Evolutionary conservation across 139 green algal species (phyloP), one percentile per base, ranked within the genome.

Genomic region (Micractinium sp.): DNA sequence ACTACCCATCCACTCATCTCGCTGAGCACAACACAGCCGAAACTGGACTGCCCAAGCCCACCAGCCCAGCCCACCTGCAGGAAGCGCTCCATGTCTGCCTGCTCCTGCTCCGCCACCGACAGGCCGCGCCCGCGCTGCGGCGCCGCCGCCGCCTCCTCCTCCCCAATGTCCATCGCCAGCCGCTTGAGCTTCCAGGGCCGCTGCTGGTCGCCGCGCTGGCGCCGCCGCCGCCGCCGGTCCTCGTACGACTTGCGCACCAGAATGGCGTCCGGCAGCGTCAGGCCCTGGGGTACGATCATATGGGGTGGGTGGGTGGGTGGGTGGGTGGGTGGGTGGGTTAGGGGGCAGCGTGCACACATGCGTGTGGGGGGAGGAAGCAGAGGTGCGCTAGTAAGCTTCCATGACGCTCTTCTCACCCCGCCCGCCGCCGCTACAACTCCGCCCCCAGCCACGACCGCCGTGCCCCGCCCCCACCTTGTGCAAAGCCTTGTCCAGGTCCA

Each of bases 171-270:
- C 89, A 96, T 95, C 2, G 88, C 89, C 93, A 99, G 89, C 71
- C 91, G 92, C 91, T 96, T 95, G 27, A 99, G 93, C 92, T 96
- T 95, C 96, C 96, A 99, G 9, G 81, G 13, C 16, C 96, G 93
- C 56, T 85, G 90, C 61, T 87, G 47, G 66, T 87, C 87, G 69
- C 92, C 95, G 79, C 90, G 89, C 71, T 88, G 84, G 61, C 93
- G 87, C 86, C 92, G 89, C 92, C 91, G 91, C 79, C 89, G 86
- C 53, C 98, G 91, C 91, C 95, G 95, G 91, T 99, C 96, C 91
- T 98, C 96, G 89, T 99, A 99, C 81, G 89, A 95, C 94, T 99
- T 99, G 41, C 94, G 92, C 76, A 98, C 97, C 66, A 99, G 95
- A 12, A 99, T 88, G 13, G 98, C 95, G 88, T 99, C 97, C 4